Evolutionary conservation across 495 filamentous ascomycete species (phyloP).

Genomic region (Saxophila tyrrhenica): DNA sequence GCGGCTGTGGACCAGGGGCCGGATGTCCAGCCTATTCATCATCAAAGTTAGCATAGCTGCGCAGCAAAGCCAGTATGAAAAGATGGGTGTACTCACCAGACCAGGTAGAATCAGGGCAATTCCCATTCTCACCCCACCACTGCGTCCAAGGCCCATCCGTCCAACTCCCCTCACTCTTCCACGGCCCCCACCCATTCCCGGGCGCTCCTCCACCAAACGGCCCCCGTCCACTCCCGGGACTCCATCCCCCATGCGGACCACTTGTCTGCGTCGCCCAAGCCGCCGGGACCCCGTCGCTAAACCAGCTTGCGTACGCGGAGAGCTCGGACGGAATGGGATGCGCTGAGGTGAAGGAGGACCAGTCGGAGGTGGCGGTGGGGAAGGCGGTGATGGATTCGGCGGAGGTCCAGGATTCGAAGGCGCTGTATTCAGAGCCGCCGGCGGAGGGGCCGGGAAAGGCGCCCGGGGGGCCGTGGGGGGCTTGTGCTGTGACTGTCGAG

Average conservation of each 20-base stretch:
- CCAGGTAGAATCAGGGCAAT: conserved; percentile 25
- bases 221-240: neutral
- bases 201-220: conserved; percentile 3
- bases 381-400: conserved; percentile 6
- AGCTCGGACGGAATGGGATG: conserved; percentile 8
- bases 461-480: too few relatives aligned
- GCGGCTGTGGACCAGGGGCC: conserved; percentile 23
- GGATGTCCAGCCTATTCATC: conserved; percentile 21
- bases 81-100: conserved; percentile 12
- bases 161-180: conserved; percentile 15
- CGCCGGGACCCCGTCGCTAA: neutral
- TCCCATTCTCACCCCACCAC: conserved; percentile 23
- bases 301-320: neutral
- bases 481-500: too few relatives aligned
- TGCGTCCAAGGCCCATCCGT: conserved; percentile 22
- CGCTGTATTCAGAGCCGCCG: neutral
- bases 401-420: conserved; percentile 6
- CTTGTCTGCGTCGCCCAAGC: neutral
- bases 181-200: conserved; percentile 20
- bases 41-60: neutral
- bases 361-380: conserved; percentile 12
- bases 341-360: conserved; percentile 5
- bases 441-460: neutral
- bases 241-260: neutral
- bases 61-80: neutral